Evolutionary conservation across 2,329 filamentous ascomycete species (phyloP).

Genomic region (Pestalotiopsis fici): DNA sequence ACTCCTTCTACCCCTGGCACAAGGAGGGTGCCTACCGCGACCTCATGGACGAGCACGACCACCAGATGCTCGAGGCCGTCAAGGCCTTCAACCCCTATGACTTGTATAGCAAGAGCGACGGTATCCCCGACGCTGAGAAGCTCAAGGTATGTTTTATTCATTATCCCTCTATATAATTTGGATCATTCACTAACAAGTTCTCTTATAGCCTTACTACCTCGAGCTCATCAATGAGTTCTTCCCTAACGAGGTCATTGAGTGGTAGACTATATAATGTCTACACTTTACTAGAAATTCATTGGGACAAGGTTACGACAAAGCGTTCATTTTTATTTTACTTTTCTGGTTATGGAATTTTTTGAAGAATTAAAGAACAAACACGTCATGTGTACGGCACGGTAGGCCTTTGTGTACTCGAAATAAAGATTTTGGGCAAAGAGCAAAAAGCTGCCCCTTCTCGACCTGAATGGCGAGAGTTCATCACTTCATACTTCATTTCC

Average conservation of each 20-base stretch:
- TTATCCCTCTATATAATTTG: not conserved
- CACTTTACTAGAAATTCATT: not conserved
- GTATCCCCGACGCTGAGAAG: slow-evolving; percentile 72
- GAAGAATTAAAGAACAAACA: not conserved
- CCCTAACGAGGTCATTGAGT: slow-evolving; percentile 66
- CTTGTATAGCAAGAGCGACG: slow-evolving; percentile 88
- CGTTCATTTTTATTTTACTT: not conserved
- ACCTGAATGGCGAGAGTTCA: too few species aligned
- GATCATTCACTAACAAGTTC: slow-evolving; percentile 8
- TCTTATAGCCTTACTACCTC: slow-evolving; percentile 69
- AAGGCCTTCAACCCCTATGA: slow-evolving; percentile 90
- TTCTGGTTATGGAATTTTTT: not conserved
- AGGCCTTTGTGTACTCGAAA: not conserved
- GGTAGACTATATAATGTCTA: slow-evolving; percentile 43
- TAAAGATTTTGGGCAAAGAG: not conserved
- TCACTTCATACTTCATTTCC: too few species aligned
- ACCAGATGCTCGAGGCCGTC: slow-evolving; percentile 78
- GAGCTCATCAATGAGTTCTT: slow-evolving; percentile 77
- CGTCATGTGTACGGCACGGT: not conserved
- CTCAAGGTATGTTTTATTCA: slow-evolving; percentile 61
- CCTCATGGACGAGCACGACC: slow-evolving; percentile 82
- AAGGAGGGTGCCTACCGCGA: slow-evolving; percentile 75
- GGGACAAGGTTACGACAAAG: not conserved
- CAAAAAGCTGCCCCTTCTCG: not conserved
- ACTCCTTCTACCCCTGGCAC: slow-evolving; percentile 94